These are phyloP conservation scores for Castanopsis chinensis DNA, from an alignment of 306 rosid species.

Conservation along the genomic window DNA sequence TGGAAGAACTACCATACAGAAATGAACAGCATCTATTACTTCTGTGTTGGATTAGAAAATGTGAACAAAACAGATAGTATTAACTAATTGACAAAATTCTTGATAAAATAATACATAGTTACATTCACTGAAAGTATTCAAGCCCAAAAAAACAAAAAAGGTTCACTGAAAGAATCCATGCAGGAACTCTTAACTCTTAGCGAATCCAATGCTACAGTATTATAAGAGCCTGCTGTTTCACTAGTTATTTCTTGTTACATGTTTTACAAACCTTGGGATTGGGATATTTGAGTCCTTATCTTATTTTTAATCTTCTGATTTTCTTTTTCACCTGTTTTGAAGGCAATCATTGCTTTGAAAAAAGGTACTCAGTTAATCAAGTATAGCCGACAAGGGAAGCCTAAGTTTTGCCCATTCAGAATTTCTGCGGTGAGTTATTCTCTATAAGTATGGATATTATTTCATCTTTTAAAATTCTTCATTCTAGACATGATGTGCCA, in stretches of 20 bases:
- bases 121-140: no score
- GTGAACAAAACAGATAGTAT: neutral
- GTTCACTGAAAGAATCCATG: neutral
- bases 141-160: no score
- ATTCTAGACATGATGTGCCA: neutral
- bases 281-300: slow-evolving; percentile 4
- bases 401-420: slow-evolving; percentile 77
- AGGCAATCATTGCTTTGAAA: slow-evolving; percentile 70
- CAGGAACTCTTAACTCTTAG: neutral
- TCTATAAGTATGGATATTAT: neutral
- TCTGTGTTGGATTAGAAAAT: neutral
- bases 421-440: slow-evolving; percentile 63
- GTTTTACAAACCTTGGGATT: slow-evolving; percentile 15
- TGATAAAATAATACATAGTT: neutral
- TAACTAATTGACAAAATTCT: neutral
- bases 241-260: slow-evolving; percentile 18
- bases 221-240: neutral
- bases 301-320: slow-evolving; percentile 12
- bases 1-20: neutral
- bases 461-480: neutral
- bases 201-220: neutral
- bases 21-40: neutral
- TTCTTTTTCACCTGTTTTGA: slow-evolving; percentile 35
- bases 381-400: slow-evolving; percentile 86
- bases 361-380: slow-evolving; percentile 77